A percentile compares a stretch with the other conserved stretches of the same genome.
These are phyloP conservation scores for Phytophthora kernoviae DNA, from an alignment of 352 stramenopile genomes.

Conservation along the genomic window DNA sequence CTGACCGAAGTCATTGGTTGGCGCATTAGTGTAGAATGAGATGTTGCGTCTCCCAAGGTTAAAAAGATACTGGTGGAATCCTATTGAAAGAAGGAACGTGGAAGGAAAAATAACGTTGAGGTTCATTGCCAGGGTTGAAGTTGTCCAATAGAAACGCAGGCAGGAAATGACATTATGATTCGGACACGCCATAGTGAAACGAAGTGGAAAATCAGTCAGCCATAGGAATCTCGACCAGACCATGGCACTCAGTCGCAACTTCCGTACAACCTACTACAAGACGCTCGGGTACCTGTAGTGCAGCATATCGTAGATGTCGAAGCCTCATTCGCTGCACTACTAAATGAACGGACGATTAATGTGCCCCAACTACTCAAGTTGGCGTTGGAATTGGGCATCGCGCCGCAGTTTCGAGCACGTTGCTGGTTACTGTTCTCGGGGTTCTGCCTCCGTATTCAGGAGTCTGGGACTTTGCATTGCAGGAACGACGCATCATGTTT, in stretches of 20 bases:
- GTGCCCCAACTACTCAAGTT: conserved; percentile 72
- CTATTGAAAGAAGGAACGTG: conserved; percentile 13
- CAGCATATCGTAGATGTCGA: conserved; percentile 85
- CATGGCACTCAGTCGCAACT: conserved; percentile 74
- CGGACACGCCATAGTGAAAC: too few species aligned
- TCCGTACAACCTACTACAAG: conserved; percentile 90
- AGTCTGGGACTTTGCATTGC: conserved; percentile 65
- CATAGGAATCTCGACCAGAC: not conserved
- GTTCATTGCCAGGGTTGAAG: too few species aligned
- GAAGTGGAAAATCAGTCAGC: not conserved
- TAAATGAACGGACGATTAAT: conserved; percentile 63
- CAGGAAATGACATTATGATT: too few species aligned
- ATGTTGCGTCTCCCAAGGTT: not conserved
- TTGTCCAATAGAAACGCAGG: not conserved
- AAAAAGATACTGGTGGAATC: not conserved
- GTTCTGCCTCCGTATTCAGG: conserved; percentile 60
- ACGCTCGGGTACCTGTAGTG: conserved; percentile 83
- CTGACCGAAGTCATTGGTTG: not conserved
- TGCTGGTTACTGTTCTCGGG: conserved; percentile 67
- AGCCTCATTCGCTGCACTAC: conserved; percentile 70
- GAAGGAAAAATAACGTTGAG: conserved; percentile 21
- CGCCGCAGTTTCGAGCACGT: conserved; percentile 49
- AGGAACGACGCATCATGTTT: conserved; percentile 67
- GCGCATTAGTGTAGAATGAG: not conserved
- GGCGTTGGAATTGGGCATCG: conserved; percentile 74